phyloP scores from a whole-genome alignment of 2,329 filamentous ascomycete genomes.

The Didymellaceae sp. region DNA sequence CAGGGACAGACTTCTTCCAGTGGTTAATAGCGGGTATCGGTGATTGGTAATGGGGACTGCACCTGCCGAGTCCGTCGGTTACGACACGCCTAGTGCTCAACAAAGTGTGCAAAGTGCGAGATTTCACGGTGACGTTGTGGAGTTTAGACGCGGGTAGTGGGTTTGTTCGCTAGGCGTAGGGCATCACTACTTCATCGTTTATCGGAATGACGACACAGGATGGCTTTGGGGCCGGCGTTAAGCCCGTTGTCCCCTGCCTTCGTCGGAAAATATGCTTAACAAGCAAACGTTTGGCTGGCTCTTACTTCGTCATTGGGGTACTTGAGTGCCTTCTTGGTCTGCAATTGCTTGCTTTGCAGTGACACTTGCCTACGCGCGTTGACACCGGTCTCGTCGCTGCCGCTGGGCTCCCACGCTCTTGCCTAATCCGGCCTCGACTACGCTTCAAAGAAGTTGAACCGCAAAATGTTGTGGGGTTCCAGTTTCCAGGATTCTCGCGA shows the following conservation, averaged over 20 bases:
- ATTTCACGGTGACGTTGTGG: slow-evolving; percentile 14
- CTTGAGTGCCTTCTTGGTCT: background rate
- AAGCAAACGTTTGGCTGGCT: background rate
- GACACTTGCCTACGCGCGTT: background rate
- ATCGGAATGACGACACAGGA: slow-evolving; percentile 17
- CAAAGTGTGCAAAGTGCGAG: background rate
- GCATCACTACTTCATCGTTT: slow-evolving; percentile 12
- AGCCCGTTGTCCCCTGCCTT: slow-evolving; percentile 6
- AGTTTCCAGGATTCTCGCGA: slow-evolving; percentile 26
- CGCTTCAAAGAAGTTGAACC: background rate
- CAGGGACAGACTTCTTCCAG: slow-evolving; percentile 8
- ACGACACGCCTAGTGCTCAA: slow-evolving; percentile 2
- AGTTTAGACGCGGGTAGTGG: slow-evolving; percentile 5
- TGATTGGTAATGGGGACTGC: slow-evolving; percentile 18
- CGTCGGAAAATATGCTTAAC: background rate
- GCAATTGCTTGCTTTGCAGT: background rate
- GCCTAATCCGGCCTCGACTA: background rate
- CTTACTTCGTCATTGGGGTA: background rate
- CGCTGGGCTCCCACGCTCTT: slow-evolving; percentile 3
- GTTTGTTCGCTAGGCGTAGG: slow-evolving; percentile 2
- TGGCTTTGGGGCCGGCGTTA: slow-evolving; percentile 11
- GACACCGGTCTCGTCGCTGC: background rate
- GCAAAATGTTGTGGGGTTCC: slow-evolving; percentile 32
- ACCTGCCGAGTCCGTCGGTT: background rate
- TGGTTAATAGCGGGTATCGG: slow-evolving; percentile 1